A percentile compares a stretch with the other conserved stretches of the same genome.
Evolutionary conservation across 2,329 filamentous ascomycete genomes (phyloP).

Genomic region (Keithomyces neogunnii): DNA sequence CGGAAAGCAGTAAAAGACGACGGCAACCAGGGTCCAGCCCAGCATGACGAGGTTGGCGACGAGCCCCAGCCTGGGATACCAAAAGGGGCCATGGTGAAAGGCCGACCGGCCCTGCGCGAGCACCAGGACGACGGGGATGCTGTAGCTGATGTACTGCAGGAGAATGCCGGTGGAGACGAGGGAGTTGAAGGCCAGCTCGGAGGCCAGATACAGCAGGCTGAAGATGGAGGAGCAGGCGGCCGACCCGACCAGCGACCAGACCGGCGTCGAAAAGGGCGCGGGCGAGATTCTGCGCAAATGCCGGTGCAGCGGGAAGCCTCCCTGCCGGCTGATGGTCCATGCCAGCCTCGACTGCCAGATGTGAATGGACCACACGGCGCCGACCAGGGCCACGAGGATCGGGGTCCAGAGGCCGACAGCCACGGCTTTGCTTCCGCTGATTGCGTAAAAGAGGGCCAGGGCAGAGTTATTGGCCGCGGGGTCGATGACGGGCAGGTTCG

Average conservation of each 20-base stretch:
- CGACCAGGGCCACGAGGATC: conserved; percentile 13
- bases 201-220: conserved; percentile 18
- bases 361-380: conserved; percentile 18
- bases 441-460: conserved; percentile 13
- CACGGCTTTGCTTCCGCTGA: conserved; percentile 14
- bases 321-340: conserved; percentile 19
- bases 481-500: conserved; percentile 12
- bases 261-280: conserved; percentile 14
- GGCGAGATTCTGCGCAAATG: conserved; percentile 15
- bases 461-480: conserved; percentile 13
- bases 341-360: conserved; percentile 21
- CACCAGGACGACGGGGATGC: conserved; percentile 16
- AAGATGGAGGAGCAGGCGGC: conserved; percentile 16
- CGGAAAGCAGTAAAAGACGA: conserved; percentile 20
- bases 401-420: conserved; percentile 16
- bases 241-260: conserved; percentile 17
- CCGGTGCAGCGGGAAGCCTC: conserved; percentile 15
- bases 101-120: conserved; percentile 14
- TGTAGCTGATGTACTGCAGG: conserved; percentile 19
- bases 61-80: conserved; percentile 16
- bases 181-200: conserved; percentile 18
- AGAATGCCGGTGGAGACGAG: conserved; percentile 17
- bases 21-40: conserved; percentile 13
- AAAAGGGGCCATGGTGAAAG: conserved; percentile 19
- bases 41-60: conserved; percentile 17